Evolutionary conservation across 805 yeast species (phyloP).

Genomic region (Cyberlindnera mississippiensis): DNA sequence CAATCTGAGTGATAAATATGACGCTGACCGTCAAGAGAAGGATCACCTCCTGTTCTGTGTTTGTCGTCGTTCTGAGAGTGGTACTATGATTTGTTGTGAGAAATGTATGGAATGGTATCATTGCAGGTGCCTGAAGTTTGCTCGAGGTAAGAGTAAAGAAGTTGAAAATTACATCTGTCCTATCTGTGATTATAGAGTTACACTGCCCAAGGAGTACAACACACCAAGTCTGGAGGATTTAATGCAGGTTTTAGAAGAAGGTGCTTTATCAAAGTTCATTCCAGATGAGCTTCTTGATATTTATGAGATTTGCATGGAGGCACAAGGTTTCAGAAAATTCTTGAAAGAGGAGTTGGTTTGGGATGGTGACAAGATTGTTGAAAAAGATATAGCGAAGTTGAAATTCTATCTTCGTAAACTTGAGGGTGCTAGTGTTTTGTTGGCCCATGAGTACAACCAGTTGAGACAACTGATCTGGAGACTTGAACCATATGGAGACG

Average conservation of each 20-base stretch:
- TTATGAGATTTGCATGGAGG: conserved; percentile 17
- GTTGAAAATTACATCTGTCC: conserved; percentile 47
- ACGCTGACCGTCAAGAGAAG: conserved; percentile 7
- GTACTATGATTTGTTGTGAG: conserved; percentile 71
- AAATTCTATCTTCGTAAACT: conserved; percentile 45
- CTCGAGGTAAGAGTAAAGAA: conserved; percentile 29
- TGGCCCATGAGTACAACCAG: conserved; percentile 32
- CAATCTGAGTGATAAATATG: conserved; percentile 24
- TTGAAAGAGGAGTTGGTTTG: conserved; percentile 16
- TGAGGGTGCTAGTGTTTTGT: conserved; percentile 38
- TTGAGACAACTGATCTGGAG: conserved; percentile 27
- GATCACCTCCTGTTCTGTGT: conserved; percentile 44
- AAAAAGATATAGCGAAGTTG: conserved; percentile 28
- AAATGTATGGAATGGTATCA: conserved; percentile 72
- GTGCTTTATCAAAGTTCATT: conserved; percentile 26
- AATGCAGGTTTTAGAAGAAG: conserved; percentile 27
- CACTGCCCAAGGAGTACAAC: conserved; percentile 30
- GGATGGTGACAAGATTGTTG: conserved; percentile 22
- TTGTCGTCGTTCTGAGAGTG: conserved; percentile 56
- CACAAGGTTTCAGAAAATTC: conserved; percentile 22
- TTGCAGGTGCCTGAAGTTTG: conserved; percentile 48
- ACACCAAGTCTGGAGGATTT: conserved; percentile 35
- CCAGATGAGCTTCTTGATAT: conserved; percentile 33
- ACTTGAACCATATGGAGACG: conserved; percentile 25
- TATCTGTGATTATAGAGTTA: conserved; percentile 41